These are phyloP conservation scores for Orychophragmus violaceus DNA, from an alignment of 345 rosid species.

Conservation along the genomic window DNA sequence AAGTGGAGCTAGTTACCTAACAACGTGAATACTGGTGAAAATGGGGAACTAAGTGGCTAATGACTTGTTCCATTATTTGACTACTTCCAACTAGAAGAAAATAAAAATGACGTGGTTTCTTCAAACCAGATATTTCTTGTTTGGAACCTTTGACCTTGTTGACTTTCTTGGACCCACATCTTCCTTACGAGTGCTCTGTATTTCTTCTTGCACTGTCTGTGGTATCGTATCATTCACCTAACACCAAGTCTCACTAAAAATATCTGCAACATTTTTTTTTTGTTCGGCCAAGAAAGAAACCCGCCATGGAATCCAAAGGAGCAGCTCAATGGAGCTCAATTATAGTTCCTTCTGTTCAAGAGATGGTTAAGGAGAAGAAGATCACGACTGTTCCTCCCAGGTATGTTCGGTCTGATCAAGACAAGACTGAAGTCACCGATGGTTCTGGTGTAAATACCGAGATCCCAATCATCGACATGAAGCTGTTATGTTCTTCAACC, in stretches of 20 bases:
- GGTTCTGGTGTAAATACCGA: not conserved
- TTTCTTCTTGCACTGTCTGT: too few species aligned
- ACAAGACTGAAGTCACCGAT: not conserved
- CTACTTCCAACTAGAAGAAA: too few species aligned
- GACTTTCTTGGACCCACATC: too few species aligned
- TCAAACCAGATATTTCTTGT: too few species aligned
- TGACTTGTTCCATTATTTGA: too few species aligned
- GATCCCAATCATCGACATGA: constrained; percentile 28
- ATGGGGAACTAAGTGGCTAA: too few species aligned
- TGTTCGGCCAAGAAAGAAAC: not conserved
- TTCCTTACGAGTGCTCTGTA: too few species aligned
- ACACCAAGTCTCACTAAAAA: not conserved
- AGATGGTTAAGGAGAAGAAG: constrained; percentile 22
- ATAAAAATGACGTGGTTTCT: too few species aligned
- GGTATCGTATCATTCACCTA: not conserved
- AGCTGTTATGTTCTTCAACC: constrained; percentile 3
- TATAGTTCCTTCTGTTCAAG: constrained; percentile 25
- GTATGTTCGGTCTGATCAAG: constrained; percentile 10
- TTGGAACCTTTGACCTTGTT: too few species aligned
- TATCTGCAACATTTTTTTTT: not conserved
- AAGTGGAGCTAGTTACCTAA: too few species aligned
- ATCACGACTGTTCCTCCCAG: constrained; percentile 23
- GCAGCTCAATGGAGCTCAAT: constrained; percentile 17
- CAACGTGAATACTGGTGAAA: too few species aligned
- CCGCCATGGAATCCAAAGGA: constrained; percentile 20